Percentiles rank a stretch among this genome's conserved stretches.
phyloP scores from a whole-genome alignment of 1,139 yeast genomes.

The Sugiyamaella xylanicola region DNA sequence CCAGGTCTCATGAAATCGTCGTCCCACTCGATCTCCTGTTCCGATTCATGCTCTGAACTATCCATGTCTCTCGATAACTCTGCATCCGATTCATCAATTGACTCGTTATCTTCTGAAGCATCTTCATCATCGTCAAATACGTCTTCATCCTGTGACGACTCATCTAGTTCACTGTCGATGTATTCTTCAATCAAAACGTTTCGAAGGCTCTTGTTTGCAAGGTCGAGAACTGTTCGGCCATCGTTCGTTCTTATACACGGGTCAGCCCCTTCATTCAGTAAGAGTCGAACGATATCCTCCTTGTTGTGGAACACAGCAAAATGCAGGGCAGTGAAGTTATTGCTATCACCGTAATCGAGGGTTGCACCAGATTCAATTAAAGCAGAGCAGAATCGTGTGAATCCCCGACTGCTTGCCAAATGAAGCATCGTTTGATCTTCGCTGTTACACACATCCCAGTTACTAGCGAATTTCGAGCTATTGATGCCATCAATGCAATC shows the following conservation, averaged over 20 bases:
- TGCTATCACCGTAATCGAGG: slow-evolving; percentile 65
- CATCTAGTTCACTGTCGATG: slow-evolving; percentile 33
- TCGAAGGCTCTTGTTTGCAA: slow-evolving; percentile 40
- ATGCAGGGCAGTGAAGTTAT: slow-evolving; percentile 80
- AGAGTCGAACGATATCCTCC: slow-evolving; percentile 55
- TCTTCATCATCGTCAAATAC: no score
- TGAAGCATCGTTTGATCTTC: slow-evolving; percentile 86
- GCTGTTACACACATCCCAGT: slow-evolving; percentile 71
- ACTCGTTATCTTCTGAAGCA: background rate
- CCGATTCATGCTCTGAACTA: background rate
- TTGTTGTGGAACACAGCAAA: slow-evolving; percentile 75
- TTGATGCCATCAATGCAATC: no score
- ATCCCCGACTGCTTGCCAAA: slow-evolving; percentile 71
- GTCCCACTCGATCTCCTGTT: slow-evolving; percentile 7
- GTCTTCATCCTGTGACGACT: slow-evolving; percentile 19
- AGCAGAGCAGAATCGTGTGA: slow-evolving; percentile 57
- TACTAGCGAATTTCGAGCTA: slow-evolving; percentile 58
- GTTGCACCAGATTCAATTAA: slow-evolving; percentile 75
- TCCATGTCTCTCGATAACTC: background rate
- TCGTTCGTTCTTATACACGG: slow-evolving; percentile 54
- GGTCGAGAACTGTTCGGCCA: slow-evolving; percentile 52
- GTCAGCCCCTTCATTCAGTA: slow-evolving; percentile 65
- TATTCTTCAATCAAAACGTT: slow-evolving; percentile 26
- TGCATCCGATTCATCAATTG: background rate
- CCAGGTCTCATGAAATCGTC: slow-evolving; percentile 11